Evolutionary conservation across 2,329 filamentous ascomycete genomes (phyloP).

Genomic region (Hypomyces rosellus): DNA sequence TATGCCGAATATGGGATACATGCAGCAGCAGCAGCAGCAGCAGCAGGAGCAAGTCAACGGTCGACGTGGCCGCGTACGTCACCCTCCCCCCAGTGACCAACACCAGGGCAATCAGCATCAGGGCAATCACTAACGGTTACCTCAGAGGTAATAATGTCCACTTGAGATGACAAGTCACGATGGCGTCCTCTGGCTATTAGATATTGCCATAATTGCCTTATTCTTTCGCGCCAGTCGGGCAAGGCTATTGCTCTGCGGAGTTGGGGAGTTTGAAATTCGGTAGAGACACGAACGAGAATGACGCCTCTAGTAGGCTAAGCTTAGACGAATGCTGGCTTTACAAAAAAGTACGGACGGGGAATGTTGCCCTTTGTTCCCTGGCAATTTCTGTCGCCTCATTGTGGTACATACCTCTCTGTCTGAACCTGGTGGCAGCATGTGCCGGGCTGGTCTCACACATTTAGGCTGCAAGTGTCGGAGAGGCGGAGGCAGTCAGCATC

Average conservation of each 20-base stretch:
- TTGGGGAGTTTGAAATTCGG: slow-evolving; percentile 12
- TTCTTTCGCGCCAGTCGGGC: slow-evolving; percentile 5
- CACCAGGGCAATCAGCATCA: slow-evolving; percentile 7
- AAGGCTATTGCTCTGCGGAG: slow-evolving; percentile 7
- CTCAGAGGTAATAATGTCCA: slow-evolving; percentile 23
- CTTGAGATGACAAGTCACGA: slow-evolving; percentile 3
- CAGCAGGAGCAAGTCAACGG: slow-evolving; percentile 50
- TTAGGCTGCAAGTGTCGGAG: slow-evolving; percentile 8
- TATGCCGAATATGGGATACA: slow-evolving; percentile 42
- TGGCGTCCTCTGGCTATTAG: background rate
- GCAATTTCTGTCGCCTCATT: background rate
- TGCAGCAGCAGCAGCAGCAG: slow-evolving; percentile 41
- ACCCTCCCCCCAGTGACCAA: slow-evolving; percentile 12
- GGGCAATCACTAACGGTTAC: slow-evolving; percentile 18
- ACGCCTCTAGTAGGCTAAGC: slow-evolving; percentile 6
- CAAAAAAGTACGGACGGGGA: background rate
- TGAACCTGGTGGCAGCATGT: slow-evolving; percentile 12
- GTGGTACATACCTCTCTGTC: slow-evolving; percentile 8
- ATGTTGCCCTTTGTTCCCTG: background rate
- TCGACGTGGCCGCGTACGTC: slow-evolving; percentile 53
- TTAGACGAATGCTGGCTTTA: slow-evolving; percentile 9
- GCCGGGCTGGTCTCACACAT: slow-evolving; percentile 16
- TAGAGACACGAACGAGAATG: slow-evolving; percentile 9
- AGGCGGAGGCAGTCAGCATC: slow-evolving; percentile 4
- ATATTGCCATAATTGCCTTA: background rate